Evolutionary conservation across 495 filamentous ascomycete genomes (phyloP).

Genomic region (Polyplosphaeria fusca): DNA sequence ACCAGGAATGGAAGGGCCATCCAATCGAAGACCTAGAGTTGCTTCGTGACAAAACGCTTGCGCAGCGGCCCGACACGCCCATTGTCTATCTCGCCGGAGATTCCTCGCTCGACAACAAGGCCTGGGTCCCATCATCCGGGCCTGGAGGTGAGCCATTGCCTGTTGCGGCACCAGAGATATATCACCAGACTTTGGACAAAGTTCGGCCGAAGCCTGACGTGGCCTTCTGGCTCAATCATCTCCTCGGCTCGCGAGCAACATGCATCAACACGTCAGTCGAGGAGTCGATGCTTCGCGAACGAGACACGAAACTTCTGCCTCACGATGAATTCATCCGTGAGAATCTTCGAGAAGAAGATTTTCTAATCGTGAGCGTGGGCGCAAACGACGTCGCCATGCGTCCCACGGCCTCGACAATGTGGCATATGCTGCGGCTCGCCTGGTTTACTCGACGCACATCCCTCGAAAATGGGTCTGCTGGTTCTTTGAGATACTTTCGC

Average conservation of each 20-base stretch:
- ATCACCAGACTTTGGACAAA: constrained; percentile 28
- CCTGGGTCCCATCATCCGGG: constrained; percentile 34
- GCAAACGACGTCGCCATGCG: constrained; percentile 39
- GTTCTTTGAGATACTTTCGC: constrained; percentile 33
- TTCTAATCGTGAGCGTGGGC: constrained; percentile 40
- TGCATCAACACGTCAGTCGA: constrained; percentile 37
- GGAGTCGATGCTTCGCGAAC: constrained; percentile 32
- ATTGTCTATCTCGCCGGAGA: constrained; percentile 40
- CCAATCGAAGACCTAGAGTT: constrained; percentile 30
- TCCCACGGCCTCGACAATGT: constrained; percentile 29
- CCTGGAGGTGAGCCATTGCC: constrained; percentile 25
- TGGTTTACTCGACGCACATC: constrained; percentile 29
- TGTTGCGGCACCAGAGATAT: constrained; percentile 31
- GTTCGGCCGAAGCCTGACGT: constrained; percentile 32
- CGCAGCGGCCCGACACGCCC: constrained; percentile 20
- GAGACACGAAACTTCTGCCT: constrained; percentile 25
- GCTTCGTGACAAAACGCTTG: constrained; percentile 12
- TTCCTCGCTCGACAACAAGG: constrained; percentile 42
- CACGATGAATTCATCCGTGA: constrained; percentile 41
- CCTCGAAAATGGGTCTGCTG: constrained; percentile 32
- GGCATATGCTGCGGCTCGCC: constrained; percentile 35
- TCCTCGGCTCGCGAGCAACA: constrained; percentile 33
- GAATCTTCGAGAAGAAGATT: constrained; percentile 31
- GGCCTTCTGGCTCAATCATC: constrained; percentile 40
- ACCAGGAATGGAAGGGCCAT: constrained; percentile 38